Conservation (phyloP, 306 rosid species). For the Canavalia gladiata region DNA sequence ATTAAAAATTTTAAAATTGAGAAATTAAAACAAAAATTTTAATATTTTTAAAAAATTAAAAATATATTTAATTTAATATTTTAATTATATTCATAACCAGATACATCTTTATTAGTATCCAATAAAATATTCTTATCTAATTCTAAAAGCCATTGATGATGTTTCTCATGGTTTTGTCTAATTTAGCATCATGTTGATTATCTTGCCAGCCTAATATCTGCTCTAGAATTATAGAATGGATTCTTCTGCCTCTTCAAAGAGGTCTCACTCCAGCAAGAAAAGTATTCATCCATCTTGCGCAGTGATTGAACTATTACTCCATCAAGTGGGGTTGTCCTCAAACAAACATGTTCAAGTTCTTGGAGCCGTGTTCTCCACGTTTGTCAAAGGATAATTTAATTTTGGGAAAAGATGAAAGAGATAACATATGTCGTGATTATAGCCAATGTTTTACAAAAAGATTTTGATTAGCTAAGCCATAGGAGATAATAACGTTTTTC, state of each 20-base stretch:
- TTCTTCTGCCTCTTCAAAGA: not conserved
- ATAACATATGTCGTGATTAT: constrained; percentile 37
- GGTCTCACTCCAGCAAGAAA: not conserved
- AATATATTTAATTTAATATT: too few species aligned
- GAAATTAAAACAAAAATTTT: too few species aligned
- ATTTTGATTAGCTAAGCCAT: not conserved
- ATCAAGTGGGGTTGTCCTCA: constrained; percentile 8
- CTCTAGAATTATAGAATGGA: not conserved
- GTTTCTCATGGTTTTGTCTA: not conserved
- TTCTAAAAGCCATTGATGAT: not conserved
- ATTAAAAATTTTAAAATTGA: too few species aligned
- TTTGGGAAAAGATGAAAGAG: constrained; percentile 13
- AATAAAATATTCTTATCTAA: constrained; percentile 6
- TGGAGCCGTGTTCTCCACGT: not conserved
- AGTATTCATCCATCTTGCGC: not conserved
- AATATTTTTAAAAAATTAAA: too few species aligned
- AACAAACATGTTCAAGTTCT: not conserved
- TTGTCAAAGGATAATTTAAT: not conserved
- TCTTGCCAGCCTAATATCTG: not conserved
- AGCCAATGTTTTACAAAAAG: constrained; percentile 1
- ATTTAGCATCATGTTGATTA: not conserved
- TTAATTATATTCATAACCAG: too few species aligned
- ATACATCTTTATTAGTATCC: not conserved
- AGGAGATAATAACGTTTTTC: not conserved
- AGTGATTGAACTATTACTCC: not conserved